Evolutionary conservation across 441 rosid genomes (phyloP).

Genomic region (Pelargonium fulgidum): DNA sequence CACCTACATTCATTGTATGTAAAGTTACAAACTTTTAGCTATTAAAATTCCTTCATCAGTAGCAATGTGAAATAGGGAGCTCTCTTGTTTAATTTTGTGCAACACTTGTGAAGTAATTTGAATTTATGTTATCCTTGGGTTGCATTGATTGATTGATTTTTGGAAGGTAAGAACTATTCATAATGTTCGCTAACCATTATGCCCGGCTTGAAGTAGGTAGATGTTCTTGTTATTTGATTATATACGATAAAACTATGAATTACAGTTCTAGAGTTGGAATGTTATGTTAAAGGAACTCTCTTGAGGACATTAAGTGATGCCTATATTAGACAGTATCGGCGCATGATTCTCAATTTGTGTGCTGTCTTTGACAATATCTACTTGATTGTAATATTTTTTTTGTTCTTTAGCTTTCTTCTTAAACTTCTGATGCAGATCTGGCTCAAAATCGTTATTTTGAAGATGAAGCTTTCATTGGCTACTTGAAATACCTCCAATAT

Average conservation of each 20-base stretch:
- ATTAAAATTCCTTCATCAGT: too few species aligned
- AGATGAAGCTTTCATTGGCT: conserved; percentile 91
- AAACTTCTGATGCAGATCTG: conserved; percentile 49
- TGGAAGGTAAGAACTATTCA: background rate
- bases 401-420: background rate
- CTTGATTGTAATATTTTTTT: background rate
- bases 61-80: background rate
- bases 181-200: background rate
- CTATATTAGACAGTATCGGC: background rate
- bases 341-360: background rate
- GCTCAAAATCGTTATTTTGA: conserved; percentile 98
- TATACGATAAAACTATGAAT: background rate
- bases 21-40: background rate
- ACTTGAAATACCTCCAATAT: conserved; percentile 90
- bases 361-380: background rate
- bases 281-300: background rate
- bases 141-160: background rate
- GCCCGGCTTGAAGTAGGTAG: background rate
- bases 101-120: background rate
- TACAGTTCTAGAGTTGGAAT: background rate
- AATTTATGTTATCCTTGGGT: background rate
- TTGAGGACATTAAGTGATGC: background rate
- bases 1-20: conserved; percentile 86
- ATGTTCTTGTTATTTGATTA: conserved; percentile 4
- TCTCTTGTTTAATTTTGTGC: background rate